Percentiles rank a stretch among this genome's conserved stretches.
Evolutionary conservation across 495 filamentous ascomycete species (phyloP).

Genomic region (Tuber magnatum): DNA sequence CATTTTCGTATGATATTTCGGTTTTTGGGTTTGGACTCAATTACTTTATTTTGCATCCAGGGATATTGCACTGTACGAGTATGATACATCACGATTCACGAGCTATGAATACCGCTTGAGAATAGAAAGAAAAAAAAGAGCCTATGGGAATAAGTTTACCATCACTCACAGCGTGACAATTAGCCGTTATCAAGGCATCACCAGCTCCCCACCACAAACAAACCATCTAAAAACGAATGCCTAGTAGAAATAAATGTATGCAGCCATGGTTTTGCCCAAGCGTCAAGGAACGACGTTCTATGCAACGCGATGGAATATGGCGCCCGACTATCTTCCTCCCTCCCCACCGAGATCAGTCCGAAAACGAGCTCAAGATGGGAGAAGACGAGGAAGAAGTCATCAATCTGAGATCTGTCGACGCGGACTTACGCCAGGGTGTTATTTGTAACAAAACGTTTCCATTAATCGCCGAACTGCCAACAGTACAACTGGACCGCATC

Average conservation of each 20-base stretch:
- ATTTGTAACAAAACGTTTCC: constrained; percentile 20
- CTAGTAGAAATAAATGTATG: constrained; percentile 16
- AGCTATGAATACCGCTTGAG: not conserved
- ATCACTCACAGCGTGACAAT: not conserved
- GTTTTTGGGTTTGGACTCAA: not conserved
- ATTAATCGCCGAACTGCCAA: constrained; percentile 29
- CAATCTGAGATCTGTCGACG: constrained; percentile 30
- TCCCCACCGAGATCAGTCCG: constrained; percentile 22
- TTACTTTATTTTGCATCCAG: not conserved
- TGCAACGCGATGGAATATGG: constrained; percentile 38
- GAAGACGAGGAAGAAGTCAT: not conserved
- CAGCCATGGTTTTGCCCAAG: constrained; percentile 38
- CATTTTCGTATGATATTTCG: not conserved
- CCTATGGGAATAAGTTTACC: not conserved
- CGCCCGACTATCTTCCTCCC: constrained; percentile 11
- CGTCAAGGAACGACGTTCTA: constrained; percentile 35
- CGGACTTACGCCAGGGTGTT: constrained; percentile 26
- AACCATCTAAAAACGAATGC: not conserved
- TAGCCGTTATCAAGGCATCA: not conserved
- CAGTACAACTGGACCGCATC: constrained; percentile 11
- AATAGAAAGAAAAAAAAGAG: not conserved
- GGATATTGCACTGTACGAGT: constrained; percentile 1
- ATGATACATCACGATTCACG: not conserved
- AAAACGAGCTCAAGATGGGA: constrained; percentile 26
- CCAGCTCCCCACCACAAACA: not conserved